phyloP scores from a whole-genome alignment of 2,329 filamentous ascomycete species.

The Aureobasidium sp. region DNA sequence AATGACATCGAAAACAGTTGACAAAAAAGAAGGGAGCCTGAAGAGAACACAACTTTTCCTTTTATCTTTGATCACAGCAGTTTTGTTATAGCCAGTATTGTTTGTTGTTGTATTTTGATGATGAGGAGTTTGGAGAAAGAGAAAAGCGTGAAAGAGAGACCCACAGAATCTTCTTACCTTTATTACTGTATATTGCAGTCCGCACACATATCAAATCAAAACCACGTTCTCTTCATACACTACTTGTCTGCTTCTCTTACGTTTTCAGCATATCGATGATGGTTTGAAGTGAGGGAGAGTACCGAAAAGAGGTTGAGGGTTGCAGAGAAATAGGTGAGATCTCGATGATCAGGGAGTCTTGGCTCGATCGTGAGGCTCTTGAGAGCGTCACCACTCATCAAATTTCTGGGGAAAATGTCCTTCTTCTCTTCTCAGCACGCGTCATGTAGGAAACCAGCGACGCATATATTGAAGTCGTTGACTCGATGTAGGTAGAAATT shows the following conservation, averaged over 20 bases:
- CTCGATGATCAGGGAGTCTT: constrained; percentile 7
- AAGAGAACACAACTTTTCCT: not conserved
- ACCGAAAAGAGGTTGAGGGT: not conserved
- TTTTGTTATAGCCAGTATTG: not conserved
- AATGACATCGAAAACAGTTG: not conserved
- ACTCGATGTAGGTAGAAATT: not conserved
- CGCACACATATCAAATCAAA: constrained; percentile 9
- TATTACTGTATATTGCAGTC: constrained; percentile 12
- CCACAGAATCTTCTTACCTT: constrained; percentile 13
- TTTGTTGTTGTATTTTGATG: not conserved
- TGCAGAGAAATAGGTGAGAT: constrained; percentile 2
- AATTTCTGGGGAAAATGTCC: constrained; percentile 7
- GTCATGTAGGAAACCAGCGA: constrained; percentile 15
- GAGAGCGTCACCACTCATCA: constrained; percentile 15
- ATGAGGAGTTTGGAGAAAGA: not conserved
- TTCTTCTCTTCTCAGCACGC: not conserved
- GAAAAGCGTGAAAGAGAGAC: constrained; percentile 1
- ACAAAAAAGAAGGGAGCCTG: not conserved
- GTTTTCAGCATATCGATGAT: constrained; percentile 9
- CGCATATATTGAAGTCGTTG: constrained; percentile 1
- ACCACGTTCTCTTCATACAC: constrained; percentile 3
- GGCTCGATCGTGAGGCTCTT: constrained; percentile 16
- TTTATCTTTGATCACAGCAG: constrained; percentile 12
- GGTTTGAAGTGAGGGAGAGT: constrained; percentile 1
- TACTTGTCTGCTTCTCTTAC: not conserved